A percentile compares a stretch with the other conserved stretches of the same genome.
Evolutionary conservation across 2,329 filamentous ascomycete species (phyloP).

Genomic region (Fusarium liriodendri): DNA sequence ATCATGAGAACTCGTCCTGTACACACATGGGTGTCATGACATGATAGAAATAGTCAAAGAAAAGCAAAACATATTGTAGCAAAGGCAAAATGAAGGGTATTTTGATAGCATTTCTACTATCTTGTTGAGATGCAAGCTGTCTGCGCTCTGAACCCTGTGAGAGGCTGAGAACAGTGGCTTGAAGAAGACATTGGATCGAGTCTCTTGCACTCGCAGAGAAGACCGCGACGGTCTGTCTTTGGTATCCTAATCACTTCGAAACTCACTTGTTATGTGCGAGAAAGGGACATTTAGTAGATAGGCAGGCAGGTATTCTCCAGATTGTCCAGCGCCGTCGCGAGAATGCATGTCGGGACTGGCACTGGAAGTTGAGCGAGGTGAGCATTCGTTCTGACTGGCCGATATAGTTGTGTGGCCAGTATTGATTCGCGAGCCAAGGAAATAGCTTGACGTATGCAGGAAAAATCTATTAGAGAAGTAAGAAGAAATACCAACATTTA

Average conservation of each 20-base stretch:
- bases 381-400: constrained; percentile 44
- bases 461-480: constrained; percentile 8
- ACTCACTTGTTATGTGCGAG: not conserved
- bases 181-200: constrained; percentile 37
- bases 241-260: not conserved
- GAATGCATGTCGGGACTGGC: not conserved
- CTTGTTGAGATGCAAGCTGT: not conserved
- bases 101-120: not conserved
- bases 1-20: not conserved
- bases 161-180: constrained; percentile 29
- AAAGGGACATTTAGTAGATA: not conserved
- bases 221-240: constrained; percentile 25
- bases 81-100: not conserved
- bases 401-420: not conserved
- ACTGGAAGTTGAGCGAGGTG: constrained; percentile 27
- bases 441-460: constrained; percentile 23
- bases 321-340: not conserved
- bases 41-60: not conserved
- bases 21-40: not conserved
- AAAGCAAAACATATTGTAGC: not conserved
- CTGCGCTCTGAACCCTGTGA: not conserved
- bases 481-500: no score
- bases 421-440: not conserved
- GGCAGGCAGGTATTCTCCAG: not conserved
- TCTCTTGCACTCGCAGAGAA: constrained; percentile 33